phyloP scores from a whole-genome alignment of 371 early-diverging fungal species.

The Syncephalis fuscata region DNA sequence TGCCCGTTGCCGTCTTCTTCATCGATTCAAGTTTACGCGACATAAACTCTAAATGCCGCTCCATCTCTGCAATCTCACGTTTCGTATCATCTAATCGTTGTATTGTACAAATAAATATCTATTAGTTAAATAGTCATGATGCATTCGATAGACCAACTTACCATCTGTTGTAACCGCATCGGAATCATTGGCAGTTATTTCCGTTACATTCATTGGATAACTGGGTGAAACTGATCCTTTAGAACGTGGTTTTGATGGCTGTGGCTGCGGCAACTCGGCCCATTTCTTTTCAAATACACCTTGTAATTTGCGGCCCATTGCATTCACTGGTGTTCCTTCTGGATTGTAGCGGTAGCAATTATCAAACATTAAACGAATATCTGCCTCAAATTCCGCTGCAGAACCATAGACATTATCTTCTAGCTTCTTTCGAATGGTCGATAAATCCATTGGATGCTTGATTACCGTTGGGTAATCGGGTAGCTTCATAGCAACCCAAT shows the following conservation, averaged over 20 bases:
- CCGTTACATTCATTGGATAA: constrained; percentile 16
- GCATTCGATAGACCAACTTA: no score
- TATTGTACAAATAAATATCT: background rate
- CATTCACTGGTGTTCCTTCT: constrained; percentile 70
- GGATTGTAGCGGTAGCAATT: constrained; percentile 96
- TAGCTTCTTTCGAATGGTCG: constrained; percentile 80
- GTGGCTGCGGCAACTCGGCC: constrained; percentile 26
- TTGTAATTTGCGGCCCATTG: constrained; percentile 65
- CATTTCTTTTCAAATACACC: constrained; percentile 73
- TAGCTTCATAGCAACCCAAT: constrained; percentile 75
- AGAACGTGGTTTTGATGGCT: background rate
- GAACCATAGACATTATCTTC: constrained; percentile 52
- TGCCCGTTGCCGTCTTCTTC: constrained; percentile 29
- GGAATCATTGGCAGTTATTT: constrained; percentile 16
- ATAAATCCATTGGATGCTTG: constrained; percentile 96
- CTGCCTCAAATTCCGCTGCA: constrained; percentile 64
- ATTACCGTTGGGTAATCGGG: constrained; percentile 90
- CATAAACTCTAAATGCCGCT: constrained; percentile 39
- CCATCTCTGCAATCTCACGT: constrained; percentile 40
- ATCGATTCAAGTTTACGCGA: constrained; percentile 47
- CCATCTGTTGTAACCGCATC: constrained; percentile 1
- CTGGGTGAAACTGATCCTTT: constrained; percentile 10
- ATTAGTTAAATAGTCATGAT: background rate
- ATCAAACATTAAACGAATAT: constrained; percentile 73
- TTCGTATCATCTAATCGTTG: constrained; percentile 10